Percentiles rank a stretch among this genome's conserved stretches.
These are phyloP conservation scores for Aurantiochytrium sp. DNA, from an alignment of 108 stramenopile genomes.

Conservation along the genomic window DNA sequence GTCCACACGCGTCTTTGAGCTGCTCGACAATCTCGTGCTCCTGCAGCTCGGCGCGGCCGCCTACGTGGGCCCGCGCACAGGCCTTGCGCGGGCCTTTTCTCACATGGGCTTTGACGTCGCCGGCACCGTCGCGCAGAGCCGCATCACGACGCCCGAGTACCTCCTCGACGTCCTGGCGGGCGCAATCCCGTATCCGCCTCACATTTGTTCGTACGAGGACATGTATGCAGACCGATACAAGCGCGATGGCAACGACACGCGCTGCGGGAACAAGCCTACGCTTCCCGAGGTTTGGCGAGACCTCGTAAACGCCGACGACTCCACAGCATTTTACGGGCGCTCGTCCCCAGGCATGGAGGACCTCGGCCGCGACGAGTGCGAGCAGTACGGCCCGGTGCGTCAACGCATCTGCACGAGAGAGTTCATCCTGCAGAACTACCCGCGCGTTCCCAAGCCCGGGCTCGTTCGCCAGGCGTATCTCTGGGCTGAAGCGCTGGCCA, in stretches of 20 bases:
- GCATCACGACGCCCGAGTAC: background rate
- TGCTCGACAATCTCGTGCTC: slow-evolving; percentile 63
- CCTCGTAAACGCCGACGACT: background rate
- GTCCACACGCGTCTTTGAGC: slow-evolving; percentile 60
- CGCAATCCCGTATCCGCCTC: background rate
- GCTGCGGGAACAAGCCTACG: background rate
- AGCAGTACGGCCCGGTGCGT: background rate
- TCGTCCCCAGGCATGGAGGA: background rate
- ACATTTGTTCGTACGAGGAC: background rate
- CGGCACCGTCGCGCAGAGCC: too few relatives aligned
- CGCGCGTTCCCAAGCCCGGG: background rate
- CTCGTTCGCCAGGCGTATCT: background rate
- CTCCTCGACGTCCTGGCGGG: slow-evolving; percentile 12
- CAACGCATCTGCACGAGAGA: background rate
- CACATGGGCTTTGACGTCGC: background rate
- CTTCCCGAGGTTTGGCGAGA: background rate
- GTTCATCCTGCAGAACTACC: background rate
- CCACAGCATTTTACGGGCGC: background rate
- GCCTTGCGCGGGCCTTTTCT: background rate
- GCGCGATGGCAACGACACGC: background rate
- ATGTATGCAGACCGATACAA: background rate
- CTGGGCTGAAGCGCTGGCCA: background rate
- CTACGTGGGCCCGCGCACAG: slow-evolving; percentile 64
- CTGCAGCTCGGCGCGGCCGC: slow-evolving; percentile 67
- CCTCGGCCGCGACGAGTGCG: background rate